These are phyloP conservation scores for Cordyceps cicadae DNA, from an alignment of 2,329 filamentous ascomycete species.

Conservation along the genomic window DNA sequence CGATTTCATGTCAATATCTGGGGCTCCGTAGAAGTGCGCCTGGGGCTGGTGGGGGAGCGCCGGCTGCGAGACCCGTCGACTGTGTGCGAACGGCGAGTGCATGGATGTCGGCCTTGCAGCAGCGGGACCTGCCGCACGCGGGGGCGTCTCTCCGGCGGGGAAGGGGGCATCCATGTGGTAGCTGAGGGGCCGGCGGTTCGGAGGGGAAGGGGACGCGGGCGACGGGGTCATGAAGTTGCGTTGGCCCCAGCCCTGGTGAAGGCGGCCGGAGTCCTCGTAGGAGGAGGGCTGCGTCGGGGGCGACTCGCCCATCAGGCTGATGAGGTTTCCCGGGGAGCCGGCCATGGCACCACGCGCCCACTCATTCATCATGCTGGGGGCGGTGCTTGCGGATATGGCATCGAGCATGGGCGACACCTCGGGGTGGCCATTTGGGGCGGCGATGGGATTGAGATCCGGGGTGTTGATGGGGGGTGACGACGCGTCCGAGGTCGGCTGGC, in stretches of 20 bases:
- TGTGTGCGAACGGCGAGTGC: constrained; percentile 41
- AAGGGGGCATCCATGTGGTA: constrained; percentile 44
- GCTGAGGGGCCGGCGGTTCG: constrained; percentile 40
- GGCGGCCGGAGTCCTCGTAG: constrained; percentile 29
- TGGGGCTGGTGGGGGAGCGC: constrained; percentile 68
- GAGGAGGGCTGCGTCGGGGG: constrained; percentile 35
- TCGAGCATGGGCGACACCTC: constrained; percentile 39
- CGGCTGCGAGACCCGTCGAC: constrained; percentile 43
- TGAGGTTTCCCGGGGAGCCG: constrained; percentile 36
- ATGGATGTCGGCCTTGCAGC: constrained; percentile 38
- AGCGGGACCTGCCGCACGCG: constrained; percentile 25
- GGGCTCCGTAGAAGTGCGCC: constrained; percentile 67
- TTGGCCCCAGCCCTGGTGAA: constrained; percentile 37
- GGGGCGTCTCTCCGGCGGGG: constrained; percentile 32
- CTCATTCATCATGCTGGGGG: constrained; percentile 38
- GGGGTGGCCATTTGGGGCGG: constrained; percentile 34
- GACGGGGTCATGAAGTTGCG: constrained; percentile 37
- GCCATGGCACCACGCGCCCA: constrained; percentile 35
- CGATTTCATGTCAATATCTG: constrained; percentile 66
- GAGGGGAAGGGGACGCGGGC: constrained; percentile 34
- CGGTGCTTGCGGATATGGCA: constrained; percentile 39
- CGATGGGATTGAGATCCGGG: constrained; percentile 35
- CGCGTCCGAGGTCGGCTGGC: constrained; percentile 31
- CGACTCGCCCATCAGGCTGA: constrained; percentile 34
- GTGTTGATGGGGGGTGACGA: constrained; percentile 37